These are phyloP conservation scores for Yamadazyma dushanensis DNA, from an alignment of 1,139 yeast genomes.

Conservation along the genomic window DNA sequence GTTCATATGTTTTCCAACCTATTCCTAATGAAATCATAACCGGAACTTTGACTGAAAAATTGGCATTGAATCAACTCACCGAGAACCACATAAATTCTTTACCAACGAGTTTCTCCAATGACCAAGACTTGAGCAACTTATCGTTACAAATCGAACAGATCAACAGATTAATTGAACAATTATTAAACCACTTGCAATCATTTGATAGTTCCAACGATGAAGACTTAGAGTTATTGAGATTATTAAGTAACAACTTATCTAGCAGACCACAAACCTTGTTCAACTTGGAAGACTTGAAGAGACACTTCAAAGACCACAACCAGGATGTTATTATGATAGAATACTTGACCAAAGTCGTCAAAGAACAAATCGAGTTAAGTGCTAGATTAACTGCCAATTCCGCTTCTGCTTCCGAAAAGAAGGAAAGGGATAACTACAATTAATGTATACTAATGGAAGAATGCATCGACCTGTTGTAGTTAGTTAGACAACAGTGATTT, in stretches of 20 bases:
- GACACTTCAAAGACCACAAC: slow-evolving; percentile 68
- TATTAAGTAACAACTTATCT: slow-evolving; percentile 62
- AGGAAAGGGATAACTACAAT: slow-evolving; percentile 13
- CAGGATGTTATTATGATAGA: slow-evolving; percentile 85
- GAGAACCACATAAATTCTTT: slow-evolving; percentile 22
- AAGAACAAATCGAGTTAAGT: slow-evolving; percentile 80
- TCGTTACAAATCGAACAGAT: slow-evolving; percentile 58
- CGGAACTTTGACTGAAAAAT: slow-evolving; percentile 57
- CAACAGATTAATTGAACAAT: slow-evolving; percentile 49
- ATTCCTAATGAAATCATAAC: slow-evolving; percentile 67
- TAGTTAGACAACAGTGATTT: no score
- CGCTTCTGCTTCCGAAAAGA: slow-evolving; percentile 28
- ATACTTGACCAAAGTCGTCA: slow-evolving; percentile 79
- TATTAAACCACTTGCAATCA: slow-evolving; percentile 50
- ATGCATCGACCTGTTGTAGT: no score
- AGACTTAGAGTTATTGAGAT: slow-evolving; percentile 60
- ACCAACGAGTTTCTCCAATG: slow-evolving; percentile 20
- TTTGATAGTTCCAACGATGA: slow-evolving; percentile 49
- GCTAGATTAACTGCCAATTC: slow-evolving; percentile 62
- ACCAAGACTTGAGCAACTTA: slow-evolving; percentile 34
- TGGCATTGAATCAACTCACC: slow-evolving; percentile 47
- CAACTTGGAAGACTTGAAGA: slow-evolving; percentile 57
- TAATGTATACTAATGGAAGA: slow-evolving; percentile 4
- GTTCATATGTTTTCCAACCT: slow-evolving; percentile 75
- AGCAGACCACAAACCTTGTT: slow-evolving; percentile 58